Percentiles rank a stretch among this genome's conserved stretches.
Conservation (phyloP, 345 rosid genomes). For the Boechera divaricarpa region DNA sequence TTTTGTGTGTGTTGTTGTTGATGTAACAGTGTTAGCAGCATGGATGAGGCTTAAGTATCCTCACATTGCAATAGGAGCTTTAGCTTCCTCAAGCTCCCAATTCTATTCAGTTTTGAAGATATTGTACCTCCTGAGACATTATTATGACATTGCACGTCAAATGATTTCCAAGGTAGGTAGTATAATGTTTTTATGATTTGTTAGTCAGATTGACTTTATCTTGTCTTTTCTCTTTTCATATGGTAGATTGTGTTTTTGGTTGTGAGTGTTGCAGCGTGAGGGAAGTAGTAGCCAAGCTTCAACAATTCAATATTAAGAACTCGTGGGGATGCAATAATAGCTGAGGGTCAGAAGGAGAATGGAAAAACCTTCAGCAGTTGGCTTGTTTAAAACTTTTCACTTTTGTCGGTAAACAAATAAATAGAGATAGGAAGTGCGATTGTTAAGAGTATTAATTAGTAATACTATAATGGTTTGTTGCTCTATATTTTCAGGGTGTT, state of each 20-base stretch:
- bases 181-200: conserved; percentile 9
- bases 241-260: not conserved
- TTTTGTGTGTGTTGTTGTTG: conserved; percentile 11
- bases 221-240: conserved; percentile 18
- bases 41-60: conserved; percentile 99
- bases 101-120: conserved; percentile 95
- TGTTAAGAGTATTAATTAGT: not conserved
- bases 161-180: conserved; percentile 67
- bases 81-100: conserved; percentile 93
- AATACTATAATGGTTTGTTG: not conserved
- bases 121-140: conserved; percentile 84
- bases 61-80: conserved; percentile 85
- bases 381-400: conserved; percentile 69
- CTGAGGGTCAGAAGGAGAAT: conserved; percentile 68
- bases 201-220: not conserved
- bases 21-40: conserved; percentile 84
- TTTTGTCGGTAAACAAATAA: conserved; percentile 66
- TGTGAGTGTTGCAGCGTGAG: conserved; percentile 61
- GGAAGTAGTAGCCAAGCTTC: conserved; percentile 86
- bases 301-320: conserved; percentile 68
- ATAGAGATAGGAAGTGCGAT: too few species aligned
- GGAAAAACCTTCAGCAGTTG: conserved; percentile 76
- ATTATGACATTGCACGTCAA: conserved; percentile 83
- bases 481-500: conserved; percentile 57
- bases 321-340: conserved; percentile 74